Percentiles rank a stretch among this genome's conserved stretches.
These are phyloP conservation scores for Linum tenue DNA, from an alignment of 345 rosid species.

Conservation along the genomic window DNA sequence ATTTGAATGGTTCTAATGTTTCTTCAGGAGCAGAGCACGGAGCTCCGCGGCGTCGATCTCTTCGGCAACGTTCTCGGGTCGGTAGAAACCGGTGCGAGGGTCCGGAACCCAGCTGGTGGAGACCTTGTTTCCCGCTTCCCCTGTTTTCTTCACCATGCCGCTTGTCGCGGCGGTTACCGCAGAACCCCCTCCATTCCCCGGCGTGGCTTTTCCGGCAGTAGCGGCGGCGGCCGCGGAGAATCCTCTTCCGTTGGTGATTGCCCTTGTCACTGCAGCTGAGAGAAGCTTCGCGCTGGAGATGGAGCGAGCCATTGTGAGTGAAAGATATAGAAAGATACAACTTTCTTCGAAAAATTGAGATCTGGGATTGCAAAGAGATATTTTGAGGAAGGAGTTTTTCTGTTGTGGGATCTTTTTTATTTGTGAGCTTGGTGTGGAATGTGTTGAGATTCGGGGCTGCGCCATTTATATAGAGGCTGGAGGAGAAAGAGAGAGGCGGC, in stretches of 20 bases:
- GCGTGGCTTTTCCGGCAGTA: not conserved
- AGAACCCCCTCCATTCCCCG: not conserved
- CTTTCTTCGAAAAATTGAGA: no score
- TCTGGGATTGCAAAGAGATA: no score
- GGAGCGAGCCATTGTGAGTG: slow-evolving; percentile 37
- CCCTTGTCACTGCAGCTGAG: slow-evolving; percentile 17
- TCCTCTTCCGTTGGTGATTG: slow-evolving; percentile 23
- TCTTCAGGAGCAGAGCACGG: slow-evolving; percentile 55
- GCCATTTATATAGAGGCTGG: no score
- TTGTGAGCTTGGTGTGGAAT: no score
- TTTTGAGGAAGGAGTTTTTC: no score
- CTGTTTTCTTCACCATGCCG: slow-evolving; percentile 35
- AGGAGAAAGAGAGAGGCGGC: no score
- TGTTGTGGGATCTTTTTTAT: no score
- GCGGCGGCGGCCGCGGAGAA: slow-evolving; percentile 19
- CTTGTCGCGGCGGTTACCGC: not conserved
- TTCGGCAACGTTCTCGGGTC: slow-evolving; percentile 54
- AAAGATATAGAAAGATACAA: no score
- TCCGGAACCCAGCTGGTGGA: slow-evolving; percentile 60
- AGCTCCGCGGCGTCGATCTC: slow-evolving; percentile 68
- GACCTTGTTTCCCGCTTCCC: slow-evolving; percentile 40
- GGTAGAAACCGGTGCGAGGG: slow-evolving; percentile 74
- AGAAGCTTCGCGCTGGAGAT: slow-evolving; percentile 34
- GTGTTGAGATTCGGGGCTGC: no score
- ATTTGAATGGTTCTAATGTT: slow-evolving; percentile 10